Evolutionary conservation across 345 rosid genomes (phyloP), one percentile per base, ranked within the genome.

Genomic region (Syzygium grande): DNA sequence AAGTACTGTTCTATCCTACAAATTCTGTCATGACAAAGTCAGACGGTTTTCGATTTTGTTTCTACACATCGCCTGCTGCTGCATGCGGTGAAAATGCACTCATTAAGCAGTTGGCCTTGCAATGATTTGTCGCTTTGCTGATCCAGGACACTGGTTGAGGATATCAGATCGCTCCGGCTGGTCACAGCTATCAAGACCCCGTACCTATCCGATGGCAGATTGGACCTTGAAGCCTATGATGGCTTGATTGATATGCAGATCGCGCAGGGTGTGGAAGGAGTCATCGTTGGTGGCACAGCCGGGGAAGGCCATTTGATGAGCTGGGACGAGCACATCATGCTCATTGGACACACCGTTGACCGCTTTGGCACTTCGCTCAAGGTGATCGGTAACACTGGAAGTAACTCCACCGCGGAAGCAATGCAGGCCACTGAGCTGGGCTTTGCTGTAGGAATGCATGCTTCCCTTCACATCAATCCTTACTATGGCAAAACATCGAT

Each of bases 291-390:
- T 15, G 99, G 99, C 80, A 95, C 98, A 83, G 96, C 99, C 0
- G 99, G 98, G 52, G 99, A 97, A 91, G 99, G 99, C 23, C 99
- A 96, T 41, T 86, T 96, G 77, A 97, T 96, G 98, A 95, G 98
- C 90, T 96, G 99, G 99, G 99, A 97, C 41, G 99, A 97, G 83
- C 99, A 97, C 90, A 94, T 96, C 87, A 95, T 93, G 97, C 98
- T 96, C 84, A 97, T 97, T 77, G 98, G 97, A 59, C 99, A 95
- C 88, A 97, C 97, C 0, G 99, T 96, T 8, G 93, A 94, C 52
- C 96, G 95, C 87, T 97, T 95, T 77, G 99, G 99, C 3, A 93
- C 92, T 58, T 93, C 91, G 13, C 89, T 96, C 88, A 96, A 95
- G 91, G 98, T 96, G 56, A 93, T 97, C 51, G 98, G 98, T 17